These are phyloP conservation scores for Aspergillus sparsus DNA, from an alignment of 495 filamentous ascomycete genomes.

Conservation along the genomic window DNA sequence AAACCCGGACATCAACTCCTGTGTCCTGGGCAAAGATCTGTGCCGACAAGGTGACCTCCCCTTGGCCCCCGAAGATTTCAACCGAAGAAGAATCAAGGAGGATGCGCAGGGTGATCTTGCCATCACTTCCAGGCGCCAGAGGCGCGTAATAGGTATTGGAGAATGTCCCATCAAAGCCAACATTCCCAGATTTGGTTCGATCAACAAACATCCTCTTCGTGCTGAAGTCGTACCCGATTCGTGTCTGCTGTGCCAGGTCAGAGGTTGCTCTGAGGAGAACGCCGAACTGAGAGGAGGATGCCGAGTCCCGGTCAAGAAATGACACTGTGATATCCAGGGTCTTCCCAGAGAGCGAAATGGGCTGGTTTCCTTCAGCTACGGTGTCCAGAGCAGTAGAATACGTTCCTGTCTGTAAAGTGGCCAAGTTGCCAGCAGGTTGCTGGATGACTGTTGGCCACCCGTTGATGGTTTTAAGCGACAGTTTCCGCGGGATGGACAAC, in stretches of 20 bases:
- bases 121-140: slow-evolving; percentile 18
- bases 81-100: slow-evolving; percentile 40
- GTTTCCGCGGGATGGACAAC: slow-evolving; percentile 52
- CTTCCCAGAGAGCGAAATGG: slow-evolving; percentile 14
- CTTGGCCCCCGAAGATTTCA: slow-evolving; percentile 37
- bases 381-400: too few relatives aligned
- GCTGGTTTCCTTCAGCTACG: too few relatives aligned
- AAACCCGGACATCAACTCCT: slow-evolving; percentile 27
- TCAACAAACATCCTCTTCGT: slow-evolving; percentile 37
- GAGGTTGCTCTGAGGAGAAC: slow-evolving; percentile 28
- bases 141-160: slow-evolving; percentile 30
- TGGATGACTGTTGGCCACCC: slow-evolving; percentile 27
- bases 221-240: slow-evolving; percentile 45
- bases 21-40: slow-evolving; percentile 36
- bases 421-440: slow-evolving; percentile 25
- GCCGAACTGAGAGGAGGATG: slow-evolving; percentile 20
- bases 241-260: slow-evolving; percentile 43
- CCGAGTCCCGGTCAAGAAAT: slow-evolving; percentile 24
- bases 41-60: slow-evolving; percentile 36
- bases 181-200: slow-evolving; percentile 30
- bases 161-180: slow-evolving; percentile 32
- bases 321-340: slow-evolving; percentile 27
- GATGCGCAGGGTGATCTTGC: slow-evolving; percentile 28
- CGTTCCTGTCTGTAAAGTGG: slow-evolving; percentile 6
- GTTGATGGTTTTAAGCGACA: slow-evolving; percentile 32